Evolutionary conservation across 169 alveolate species (phyloP).

Genomic region (Plasmodium inui): DNA sequence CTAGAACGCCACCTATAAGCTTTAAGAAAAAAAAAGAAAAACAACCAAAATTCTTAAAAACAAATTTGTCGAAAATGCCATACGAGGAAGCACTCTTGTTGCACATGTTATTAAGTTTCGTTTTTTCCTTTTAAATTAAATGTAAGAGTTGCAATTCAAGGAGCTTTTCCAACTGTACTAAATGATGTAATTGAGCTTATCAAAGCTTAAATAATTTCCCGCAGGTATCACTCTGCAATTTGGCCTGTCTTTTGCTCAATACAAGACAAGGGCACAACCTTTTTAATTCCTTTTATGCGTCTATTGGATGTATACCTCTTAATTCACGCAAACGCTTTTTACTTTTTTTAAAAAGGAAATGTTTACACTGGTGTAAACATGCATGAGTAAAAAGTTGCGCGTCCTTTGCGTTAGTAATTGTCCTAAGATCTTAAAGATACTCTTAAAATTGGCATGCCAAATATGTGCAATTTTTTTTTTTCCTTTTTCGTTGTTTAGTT

Average conservation of each 20-base stretch:
- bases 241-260: neutral
- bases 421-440: neutral
- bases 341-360: neutral
- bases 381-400: neutral
- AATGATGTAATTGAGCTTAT: neutral
- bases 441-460: neutral
- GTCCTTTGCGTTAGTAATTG: neutral
- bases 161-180: neutral
- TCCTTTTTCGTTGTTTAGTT: neutral
- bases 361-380: neutral
- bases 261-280: neutral
- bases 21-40: neutral
- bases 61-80: neutral
- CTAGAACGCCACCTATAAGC: neutral
- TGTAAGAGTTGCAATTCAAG: neutral
- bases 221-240: neutral
- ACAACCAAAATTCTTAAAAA: neutral
- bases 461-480: neutral
- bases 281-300: neutral
- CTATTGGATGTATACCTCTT: neutral
- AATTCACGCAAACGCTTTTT: neutral
- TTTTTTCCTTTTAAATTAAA: neutral
- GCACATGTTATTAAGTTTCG: neutral
- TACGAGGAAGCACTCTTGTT: constrained; percentile 1
- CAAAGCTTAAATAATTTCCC: neutral